These are phyloP conservation scores for Venturia asperata DNA, from an alignment of 2,329 filamentous ascomycete species.

Conservation along the genomic window DNA sequence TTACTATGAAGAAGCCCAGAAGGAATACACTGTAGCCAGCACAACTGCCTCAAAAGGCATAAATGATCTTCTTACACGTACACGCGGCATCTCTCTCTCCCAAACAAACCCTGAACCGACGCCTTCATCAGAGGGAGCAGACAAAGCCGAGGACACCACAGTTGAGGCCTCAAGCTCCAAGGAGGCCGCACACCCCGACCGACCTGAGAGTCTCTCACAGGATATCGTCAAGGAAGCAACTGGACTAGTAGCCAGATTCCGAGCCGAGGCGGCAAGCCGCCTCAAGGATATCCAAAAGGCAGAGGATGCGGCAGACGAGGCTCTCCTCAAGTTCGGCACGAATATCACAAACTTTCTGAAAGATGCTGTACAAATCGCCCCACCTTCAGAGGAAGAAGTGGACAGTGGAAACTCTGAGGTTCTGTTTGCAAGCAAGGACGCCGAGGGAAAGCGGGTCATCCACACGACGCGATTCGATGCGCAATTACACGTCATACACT, in stretches of 20 bases:
- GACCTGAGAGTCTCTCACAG: constrained; percentile 40
- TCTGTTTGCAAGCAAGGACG: constrained; percentile 90
- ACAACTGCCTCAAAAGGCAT: constrained; percentile 78
- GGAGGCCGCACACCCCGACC: constrained; percentile 28
- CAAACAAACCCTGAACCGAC: constrained; percentile 16
- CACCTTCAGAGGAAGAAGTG: constrained; percentile 50
- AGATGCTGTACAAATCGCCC: constrained; percentile 82
- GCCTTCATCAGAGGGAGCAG: not conserved
- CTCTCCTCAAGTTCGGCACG: constrained; percentile 80
- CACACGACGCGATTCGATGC: constrained; percentile 93
- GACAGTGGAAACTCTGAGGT: constrained; percentile 45
- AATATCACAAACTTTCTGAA: constrained; percentile 85
- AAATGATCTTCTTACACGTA: constrained; percentile 65
- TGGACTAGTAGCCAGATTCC: constrained; percentile 68
- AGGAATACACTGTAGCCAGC: constrained; percentile 73
- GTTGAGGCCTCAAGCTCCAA: not conserved
- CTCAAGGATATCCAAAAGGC: constrained; percentile 84
- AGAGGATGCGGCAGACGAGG: constrained; percentile 94
- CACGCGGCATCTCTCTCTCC: constrained; percentile 63
- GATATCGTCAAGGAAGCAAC: constrained; percentile 51
- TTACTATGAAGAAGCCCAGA: constrained; percentile 73
- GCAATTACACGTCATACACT: constrained; percentile 92
- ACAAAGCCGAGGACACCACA: not conserved
- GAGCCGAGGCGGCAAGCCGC: constrained; percentile 69
- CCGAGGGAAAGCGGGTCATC: constrained; percentile 82